Evolutionary conservation across 257 asterid species (phyloP).

Genomic region (Perilla frutescens): DNA sequence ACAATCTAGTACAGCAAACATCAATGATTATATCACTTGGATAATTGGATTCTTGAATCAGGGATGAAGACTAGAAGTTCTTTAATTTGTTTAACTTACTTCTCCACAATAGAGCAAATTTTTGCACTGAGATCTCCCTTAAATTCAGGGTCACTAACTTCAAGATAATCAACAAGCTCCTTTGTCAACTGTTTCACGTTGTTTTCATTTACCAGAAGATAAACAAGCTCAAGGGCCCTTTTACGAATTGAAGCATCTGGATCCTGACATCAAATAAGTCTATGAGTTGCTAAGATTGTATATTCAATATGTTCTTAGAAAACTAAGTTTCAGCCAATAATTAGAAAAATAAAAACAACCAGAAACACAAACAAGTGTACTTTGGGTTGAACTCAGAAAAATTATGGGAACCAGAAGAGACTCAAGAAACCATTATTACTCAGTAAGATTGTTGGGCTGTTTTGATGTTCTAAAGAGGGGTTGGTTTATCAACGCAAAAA

Average conservation of each 20-base stretch:
- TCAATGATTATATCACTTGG: constrained; percentile 13
- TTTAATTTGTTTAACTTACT: constrained; percentile 57
- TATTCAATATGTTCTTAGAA: constrained; percentile 5
- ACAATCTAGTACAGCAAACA: constrained; percentile 18
- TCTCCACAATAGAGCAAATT: constrained; percentile 91
- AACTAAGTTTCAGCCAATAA: not conserved
- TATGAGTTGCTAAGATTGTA: constrained; percentile 34
- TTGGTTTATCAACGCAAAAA: not conserved
- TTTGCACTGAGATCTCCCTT: constrained; percentile 85
- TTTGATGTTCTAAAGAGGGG: constrained; percentile 2
- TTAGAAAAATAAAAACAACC: constrained; percentile 2
- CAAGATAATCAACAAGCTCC: constrained; percentile 85
- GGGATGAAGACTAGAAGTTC: constrained; percentile 12
- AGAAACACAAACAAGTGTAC: constrained; percentile 7
- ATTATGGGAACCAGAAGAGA: not conserved
- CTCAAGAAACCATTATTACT: not conserved
- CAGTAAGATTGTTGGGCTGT: constrained; percentile 25
- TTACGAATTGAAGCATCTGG: constrained; percentile 95
- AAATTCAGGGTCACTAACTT: constrained; percentile 82
- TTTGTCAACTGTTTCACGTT: constrained; percentile 83
- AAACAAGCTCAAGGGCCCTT: constrained; percentile 93
- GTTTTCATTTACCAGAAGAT: constrained; percentile 84
- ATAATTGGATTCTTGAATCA: constrained; percentile 7
- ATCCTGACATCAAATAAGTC: constrained; percentile 63
- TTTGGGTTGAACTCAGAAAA: constrained; percentile 5